Percentiles rank a stretch among this genome's conserved stretches.
These are phyloP conservation scores for Tremella mesenterica DNA, from an alignment of 768 basidiomycete species.

Conservation along the genomic window DNA sequence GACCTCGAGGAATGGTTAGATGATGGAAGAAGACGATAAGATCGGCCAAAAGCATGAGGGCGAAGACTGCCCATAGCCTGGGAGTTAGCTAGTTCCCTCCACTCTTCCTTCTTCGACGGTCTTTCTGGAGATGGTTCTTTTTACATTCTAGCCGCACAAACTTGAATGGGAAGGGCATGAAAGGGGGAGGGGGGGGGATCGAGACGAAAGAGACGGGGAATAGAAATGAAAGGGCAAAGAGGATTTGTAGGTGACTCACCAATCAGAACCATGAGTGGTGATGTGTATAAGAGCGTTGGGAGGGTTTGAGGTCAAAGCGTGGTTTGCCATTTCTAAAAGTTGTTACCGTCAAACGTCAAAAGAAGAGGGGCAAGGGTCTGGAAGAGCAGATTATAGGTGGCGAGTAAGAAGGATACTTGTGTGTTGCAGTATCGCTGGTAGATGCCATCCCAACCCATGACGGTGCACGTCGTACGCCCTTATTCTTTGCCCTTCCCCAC, in stretches of 20 bases:
- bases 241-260: conserved; percentile 35
- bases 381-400: too few species aligned
- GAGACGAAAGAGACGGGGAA: neutral
- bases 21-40: conserved; percentile 46
- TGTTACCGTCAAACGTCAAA: too few species aligned
- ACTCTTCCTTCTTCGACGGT: conserved; percentile 34
- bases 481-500: too few species aligned
- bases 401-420: too few species aligned
- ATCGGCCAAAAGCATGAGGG: conserved; percentile 50
- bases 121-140: conserved; percentile 35
- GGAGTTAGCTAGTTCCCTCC: conserved; percentile 16
- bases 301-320: conserved; percentile 36
- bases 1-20: conserved; percentile 46
- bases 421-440: too few species aligned
- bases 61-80: conserved; percentile 51
- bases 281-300: conserved; percentile 38
- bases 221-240: neutral
- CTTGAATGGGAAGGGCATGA: too few species aligned
- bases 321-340: conserved; percentile 39
- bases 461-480: too few species aligned
- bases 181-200: too few species aligned
- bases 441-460: too few species aligned
- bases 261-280: conserved; percentile 50
- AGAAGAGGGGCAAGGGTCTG: too few species aligned
- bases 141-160: too few species aligned